phyloP scores from a whole-genome alignment of 2,329 filamentous ascomycete genomes.

The Talaromyces sp. region DNA sequence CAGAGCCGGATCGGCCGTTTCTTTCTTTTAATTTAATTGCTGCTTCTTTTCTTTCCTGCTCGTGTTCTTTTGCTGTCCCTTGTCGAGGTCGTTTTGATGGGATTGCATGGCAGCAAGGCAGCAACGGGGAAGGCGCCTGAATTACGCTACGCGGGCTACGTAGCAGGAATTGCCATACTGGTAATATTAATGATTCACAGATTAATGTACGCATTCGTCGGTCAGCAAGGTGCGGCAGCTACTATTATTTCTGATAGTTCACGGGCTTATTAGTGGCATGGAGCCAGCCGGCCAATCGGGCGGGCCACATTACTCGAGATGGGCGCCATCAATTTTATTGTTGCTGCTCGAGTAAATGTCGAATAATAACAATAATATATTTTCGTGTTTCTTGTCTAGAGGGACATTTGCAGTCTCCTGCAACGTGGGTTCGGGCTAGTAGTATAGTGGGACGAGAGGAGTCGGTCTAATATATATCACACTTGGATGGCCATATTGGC shows the following conservation, averaged over 20 bases:
- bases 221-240: neutral
- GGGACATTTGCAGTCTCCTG: neutral
- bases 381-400: neutral
- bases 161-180: no score
- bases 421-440: neutral
- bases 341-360: neutral
- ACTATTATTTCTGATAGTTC: neutral
- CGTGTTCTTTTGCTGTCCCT: neutral
- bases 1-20: neutral
- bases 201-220: neutral
- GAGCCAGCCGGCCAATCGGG: neutral
- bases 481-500: neutral
- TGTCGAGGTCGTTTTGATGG: neutral
- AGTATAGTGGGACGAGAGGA: neutral
- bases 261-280: neutral
- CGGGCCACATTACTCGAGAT: neutral
- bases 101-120: neutral
- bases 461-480: neutral
- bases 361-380: no score
- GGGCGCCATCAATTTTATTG: neutral
- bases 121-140: no score
- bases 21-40: neutral
- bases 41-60: neutral
- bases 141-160: no score
- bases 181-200: no score